Evolutionary conservation across 345 rosid species (phyloP).

Genomic region (Eucalyptus albens): DNA sequence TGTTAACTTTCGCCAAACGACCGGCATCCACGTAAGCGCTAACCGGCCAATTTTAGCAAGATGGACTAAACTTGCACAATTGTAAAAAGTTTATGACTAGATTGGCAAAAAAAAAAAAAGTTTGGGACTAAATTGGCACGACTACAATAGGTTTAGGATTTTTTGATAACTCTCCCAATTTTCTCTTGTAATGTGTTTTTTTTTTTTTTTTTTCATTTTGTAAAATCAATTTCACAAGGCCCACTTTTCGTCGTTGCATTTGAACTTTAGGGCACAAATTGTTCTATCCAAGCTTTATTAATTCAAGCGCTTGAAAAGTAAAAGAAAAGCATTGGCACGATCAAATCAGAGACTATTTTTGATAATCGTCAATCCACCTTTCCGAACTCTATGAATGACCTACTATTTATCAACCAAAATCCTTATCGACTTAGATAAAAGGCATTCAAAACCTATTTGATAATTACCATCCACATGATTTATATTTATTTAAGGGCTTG

Average conservation of each 20-base stretch:
- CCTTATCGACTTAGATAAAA: neutral
- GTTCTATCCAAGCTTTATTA: neutral
- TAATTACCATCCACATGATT: neutral
- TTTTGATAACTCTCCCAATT: no score
- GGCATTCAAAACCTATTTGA: neutral
- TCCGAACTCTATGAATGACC: neutral
- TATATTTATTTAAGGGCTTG: neutral
- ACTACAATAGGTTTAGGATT: no score
- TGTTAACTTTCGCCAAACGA: accelerated
- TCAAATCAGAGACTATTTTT: neutral
- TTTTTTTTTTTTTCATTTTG: neutral
- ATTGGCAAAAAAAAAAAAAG: no score
- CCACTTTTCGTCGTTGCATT: neutral
- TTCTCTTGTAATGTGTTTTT: neutral
- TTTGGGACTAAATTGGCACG: no score
- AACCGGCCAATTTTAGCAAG: accelerated
- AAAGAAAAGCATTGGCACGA: neutral
- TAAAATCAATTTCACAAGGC: neutral
- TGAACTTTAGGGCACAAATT: neutral
- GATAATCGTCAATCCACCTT: neutral
- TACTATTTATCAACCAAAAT: neutral
- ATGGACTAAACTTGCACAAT: no score
- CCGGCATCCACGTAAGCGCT: accelerated
- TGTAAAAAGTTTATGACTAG: no score
- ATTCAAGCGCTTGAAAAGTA: neutral